Conservation (phyloP, 2,329 filamentous ascomycete species). For the Aureobasidium sp. region DNA sequence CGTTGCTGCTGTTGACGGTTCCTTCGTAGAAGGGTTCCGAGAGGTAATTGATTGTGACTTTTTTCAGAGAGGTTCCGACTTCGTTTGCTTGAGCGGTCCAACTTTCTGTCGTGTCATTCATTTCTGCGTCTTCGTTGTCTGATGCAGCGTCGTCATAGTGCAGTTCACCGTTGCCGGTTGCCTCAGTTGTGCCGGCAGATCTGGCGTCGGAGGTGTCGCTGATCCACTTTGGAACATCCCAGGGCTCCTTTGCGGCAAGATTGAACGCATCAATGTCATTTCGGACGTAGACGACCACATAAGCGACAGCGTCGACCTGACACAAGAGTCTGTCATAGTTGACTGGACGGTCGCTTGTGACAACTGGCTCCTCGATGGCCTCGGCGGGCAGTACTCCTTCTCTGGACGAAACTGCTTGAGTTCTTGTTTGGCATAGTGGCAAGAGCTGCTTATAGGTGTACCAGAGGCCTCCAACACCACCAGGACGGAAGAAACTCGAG, state of each 20-base stretch:
- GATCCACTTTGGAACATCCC: constrained; percentile 40
- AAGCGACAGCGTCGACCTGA: constrained; percentile 41
- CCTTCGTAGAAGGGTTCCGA: constrained; percentile 52
- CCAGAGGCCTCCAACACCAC: constrained; percentile 51
- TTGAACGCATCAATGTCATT: constrained; percentile 37
- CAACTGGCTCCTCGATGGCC: constrained; percentile 9
- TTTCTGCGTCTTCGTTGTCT: constrained; percentile 26
- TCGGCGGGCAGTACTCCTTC: not conserved
- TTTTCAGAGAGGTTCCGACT: not conserved
- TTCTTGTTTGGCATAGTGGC: constrained; percentile 46
- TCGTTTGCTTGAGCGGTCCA: not conserved
- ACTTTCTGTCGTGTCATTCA: constrained; percentile 24
- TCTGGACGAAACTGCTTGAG: constrained; percentile 37
- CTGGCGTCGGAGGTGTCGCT: constrained; percentile 23
- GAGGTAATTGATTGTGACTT: constrained; percentile 48
- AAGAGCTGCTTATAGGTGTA: constrained; percentile 44
- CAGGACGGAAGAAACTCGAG: constrained; percentile 53
- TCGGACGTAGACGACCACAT: constrained; percentile 51
- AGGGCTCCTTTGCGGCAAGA: constrained; percentile 28
- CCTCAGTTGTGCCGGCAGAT: not conserved
- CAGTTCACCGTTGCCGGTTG: not conserved
- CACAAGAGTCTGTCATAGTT: constrained; percentile 20
- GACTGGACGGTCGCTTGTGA: not conserved
- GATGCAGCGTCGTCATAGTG: not conserved
- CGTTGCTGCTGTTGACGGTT: constrained; percentile 37